Base-by-base conservation (phyloP, 2,329 filamentous ascomycete species). In the Sarocladium oryzae region DNA sequence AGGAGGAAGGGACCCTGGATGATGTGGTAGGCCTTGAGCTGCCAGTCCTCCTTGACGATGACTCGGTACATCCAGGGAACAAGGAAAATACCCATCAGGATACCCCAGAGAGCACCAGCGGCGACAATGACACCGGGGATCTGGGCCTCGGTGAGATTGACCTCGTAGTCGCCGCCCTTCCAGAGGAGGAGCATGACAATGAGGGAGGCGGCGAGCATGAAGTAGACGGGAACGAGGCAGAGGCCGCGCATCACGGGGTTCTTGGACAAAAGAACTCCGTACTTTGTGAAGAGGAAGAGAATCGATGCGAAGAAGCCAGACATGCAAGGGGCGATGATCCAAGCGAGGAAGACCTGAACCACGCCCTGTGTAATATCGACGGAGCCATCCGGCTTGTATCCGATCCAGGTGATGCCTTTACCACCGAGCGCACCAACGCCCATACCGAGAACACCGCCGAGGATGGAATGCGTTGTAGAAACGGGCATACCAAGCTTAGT, bases 101-200 rank as follows among this genome's bases (percentile, higher is more conserved):
- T 56, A n/a, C 67, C 72, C 52, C 75, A 77, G 23, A 55, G 77
- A 18, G 68, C 71, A 53, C 77, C 77, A 20, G 74, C 67, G 36
- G 74, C 78, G 30, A 84, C 64, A 26, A 81, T 79, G 50, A 77
- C 72, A 51, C 77, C 78, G 15, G 71, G 71, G 23, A 80, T 70
- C 58, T 76, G 67, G 4, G 63, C 64, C 21, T 74, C 70, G 36
- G 66, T 74, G 32, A 84, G 68, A n/a, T 45, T 69, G 54, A 82
- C 62, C 45, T 64, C 58, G 58, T 72, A 73, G 54, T 61, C 63
- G 35, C 69, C 73, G 32, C 73, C 74, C 64, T 76, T 76, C 73
- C 72, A 77, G 55, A 85, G 73, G 52, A 87, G 78, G 54, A 86
- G 77, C 61, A 87, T 78, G 58, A 72, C 70, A 13, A 82, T 68